Evolutionary conservation across 2,329 filamentous ascomycete genomes (phyloP).

Genomic region (Cladosporium sp.): DNA sequence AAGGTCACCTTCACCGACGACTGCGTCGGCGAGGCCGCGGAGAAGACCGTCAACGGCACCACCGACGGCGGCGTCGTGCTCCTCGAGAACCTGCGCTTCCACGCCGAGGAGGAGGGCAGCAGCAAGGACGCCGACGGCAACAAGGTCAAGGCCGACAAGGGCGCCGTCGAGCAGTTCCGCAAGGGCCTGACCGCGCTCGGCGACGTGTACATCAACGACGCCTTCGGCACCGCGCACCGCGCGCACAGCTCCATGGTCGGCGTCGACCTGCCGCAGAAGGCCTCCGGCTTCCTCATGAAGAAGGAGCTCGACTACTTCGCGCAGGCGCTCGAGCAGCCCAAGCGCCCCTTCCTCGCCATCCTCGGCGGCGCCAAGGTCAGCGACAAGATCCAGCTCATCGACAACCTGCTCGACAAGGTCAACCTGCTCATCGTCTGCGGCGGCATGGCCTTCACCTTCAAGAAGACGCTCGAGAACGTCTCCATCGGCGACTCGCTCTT

Average conservation of each 20-base stretch:
- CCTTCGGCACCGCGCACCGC: conserved; percentile 96
- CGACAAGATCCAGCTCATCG: conserved; percentile 99
- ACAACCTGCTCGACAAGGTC: conserved; percentile 97
- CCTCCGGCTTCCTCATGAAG: conserved; percentile 97
- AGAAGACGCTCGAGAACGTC: conserved; percentile 92
- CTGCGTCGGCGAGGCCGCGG: conserved; percentile 82
- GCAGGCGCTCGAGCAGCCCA: conserved; percentile 84
- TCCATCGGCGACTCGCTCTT: conserved; percentile 87
- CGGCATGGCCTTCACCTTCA: conserved; percentile 99
- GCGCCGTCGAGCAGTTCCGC: conserved; percentile 84
- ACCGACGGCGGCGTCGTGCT: conserved; percentile 77
- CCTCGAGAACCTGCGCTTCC: conserved; percentile 97
- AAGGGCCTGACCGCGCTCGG: conserved; percentile 91
- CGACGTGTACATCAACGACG: conserved; percentile 96
- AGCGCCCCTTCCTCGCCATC: conserved; percentile 96
- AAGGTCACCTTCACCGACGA: conserved; percentile 83
- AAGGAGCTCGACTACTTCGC: conserved; percentile 99
- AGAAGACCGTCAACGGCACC: conserved; percentile 81
- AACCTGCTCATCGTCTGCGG: conserved; percentile 95
- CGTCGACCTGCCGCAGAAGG: conserved; percentile 90
- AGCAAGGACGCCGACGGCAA: conserved; percentile 90
- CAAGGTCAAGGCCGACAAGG: conserved; percentile 97
- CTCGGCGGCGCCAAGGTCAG: conserved; percentile 97
- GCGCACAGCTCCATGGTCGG: conserved; percentile 99
- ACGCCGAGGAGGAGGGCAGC: conserved; percentile 96